Conservation (phyloP, 2,329 filamentous ascomycete species). For the Colletotrichum australisinense region DNA sequence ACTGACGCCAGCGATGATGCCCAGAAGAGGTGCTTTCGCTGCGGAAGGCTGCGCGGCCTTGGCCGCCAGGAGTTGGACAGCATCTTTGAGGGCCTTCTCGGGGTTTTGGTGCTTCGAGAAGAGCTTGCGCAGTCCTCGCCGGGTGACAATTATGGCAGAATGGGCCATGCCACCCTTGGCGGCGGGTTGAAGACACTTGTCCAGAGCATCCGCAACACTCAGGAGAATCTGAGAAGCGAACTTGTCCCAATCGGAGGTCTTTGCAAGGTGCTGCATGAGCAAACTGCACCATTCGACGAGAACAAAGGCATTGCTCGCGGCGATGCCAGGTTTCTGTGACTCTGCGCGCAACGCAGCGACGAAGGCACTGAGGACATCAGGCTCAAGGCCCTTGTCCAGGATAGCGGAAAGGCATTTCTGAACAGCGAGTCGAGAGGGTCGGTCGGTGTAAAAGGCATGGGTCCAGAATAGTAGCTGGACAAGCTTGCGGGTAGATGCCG, state of each 20-base stretch:
- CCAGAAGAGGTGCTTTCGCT: slow-evolving; percentile 82
- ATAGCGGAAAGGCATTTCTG: slow-evolving; percentile 82
- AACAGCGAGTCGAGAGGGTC: slow-evolving; percentile 83
- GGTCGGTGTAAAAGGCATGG: slow-evolving; percentile 88
- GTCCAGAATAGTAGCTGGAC: slow-evolving; percentile 86
- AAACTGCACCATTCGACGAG: slow-evolving; percentile 90
- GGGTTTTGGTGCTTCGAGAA: slow-evolving; percentile 70
- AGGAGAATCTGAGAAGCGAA: slow-evolving; percentile 74
- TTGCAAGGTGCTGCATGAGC: slow-evolving; percentile 77
- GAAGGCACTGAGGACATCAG: slow-evolving; percentile 71
- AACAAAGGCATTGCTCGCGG: slow-evolving; percentile 85
- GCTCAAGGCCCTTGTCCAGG: slow-evolving; percentile 67
- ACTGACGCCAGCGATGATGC: slow-evolving; percentile 88
- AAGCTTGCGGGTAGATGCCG: slow-evolving; percentile 63
- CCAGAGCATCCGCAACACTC: slow-evolving; percentile 78
- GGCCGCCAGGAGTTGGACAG: slow-evolving; percentile 74
- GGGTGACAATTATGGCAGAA: slow-evolving; percentile 81
- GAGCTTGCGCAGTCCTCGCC: slow-evolving; percentile 82
- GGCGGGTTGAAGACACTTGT: slow-evolving; percentile 78
- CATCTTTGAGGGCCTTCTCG: slow-evolving; percentile 70
- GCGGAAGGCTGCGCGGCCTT: slow-evolving; percentile 74
- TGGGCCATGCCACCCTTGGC: slow-evolving; percentile 74
- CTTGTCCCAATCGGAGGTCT: slow-evolving; percentile 70
- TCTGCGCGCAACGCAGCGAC: slow-evolving; percentile 77
- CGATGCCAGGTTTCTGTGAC: slow-evolving; percentile 80